Conservation (phyloP, 2,329 filamentous ascomycete genomes). For the Chrysoporthe deuterocubensis region DNA sequence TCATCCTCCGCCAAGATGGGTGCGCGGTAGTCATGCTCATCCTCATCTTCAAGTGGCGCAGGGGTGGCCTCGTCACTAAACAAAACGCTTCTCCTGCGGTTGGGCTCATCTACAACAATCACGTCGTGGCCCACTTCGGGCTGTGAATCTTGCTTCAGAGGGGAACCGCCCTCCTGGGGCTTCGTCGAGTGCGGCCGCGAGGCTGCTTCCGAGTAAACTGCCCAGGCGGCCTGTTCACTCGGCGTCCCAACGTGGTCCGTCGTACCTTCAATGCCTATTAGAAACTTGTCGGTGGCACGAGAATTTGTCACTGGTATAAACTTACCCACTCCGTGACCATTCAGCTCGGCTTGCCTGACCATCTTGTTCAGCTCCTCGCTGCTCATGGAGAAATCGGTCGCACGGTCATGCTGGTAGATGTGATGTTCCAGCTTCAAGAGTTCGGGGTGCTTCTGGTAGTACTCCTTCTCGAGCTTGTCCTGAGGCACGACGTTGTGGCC, state of each 20-base stretch:
- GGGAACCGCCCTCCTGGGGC: conserved; percentile 39
- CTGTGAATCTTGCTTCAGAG: conserved; percentile 36
- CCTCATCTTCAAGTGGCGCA: conserved; percentile 56
- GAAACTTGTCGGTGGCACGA: conserved; percentile 28
- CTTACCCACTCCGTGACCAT: conserved; percentile 57
- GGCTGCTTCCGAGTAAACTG: conserved; percentile 82
- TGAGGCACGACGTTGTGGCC: conserved; percentile 77
- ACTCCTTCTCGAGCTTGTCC: conserved; percentile 87
- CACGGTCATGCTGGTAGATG: conserved; percentile 57
- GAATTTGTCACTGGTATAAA: conserved; percentile 15
- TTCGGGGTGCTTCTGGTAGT: conserved; percentile 92
- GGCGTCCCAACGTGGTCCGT: conserved; percentile 72
- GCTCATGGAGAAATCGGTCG: conserved; percentile 80
- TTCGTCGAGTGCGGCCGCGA: conserved; percentile 58
- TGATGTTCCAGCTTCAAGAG: conserved; percentile 74
- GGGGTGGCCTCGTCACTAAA: conserved; percentile 44
- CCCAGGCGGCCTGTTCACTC: conserved; percentile 87
- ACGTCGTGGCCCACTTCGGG: conserved; percentile 55
- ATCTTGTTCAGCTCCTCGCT: conserved; percentile 90
- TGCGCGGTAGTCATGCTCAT: conserved; percentile 66
- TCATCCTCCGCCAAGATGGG: conserved; percentile 92
- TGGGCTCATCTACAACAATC: conserved; percentile 78
- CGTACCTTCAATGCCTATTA: conserved; percentile 57
- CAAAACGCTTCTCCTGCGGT: conserved; percentile 48
- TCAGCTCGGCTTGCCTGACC: conserved; percentile 71